These are phyloP conservation scores for Apiosordaria backusii DNA, from an alignment of 495 filamentous ascomycete species.

Conservation along the genomic window DNA sequence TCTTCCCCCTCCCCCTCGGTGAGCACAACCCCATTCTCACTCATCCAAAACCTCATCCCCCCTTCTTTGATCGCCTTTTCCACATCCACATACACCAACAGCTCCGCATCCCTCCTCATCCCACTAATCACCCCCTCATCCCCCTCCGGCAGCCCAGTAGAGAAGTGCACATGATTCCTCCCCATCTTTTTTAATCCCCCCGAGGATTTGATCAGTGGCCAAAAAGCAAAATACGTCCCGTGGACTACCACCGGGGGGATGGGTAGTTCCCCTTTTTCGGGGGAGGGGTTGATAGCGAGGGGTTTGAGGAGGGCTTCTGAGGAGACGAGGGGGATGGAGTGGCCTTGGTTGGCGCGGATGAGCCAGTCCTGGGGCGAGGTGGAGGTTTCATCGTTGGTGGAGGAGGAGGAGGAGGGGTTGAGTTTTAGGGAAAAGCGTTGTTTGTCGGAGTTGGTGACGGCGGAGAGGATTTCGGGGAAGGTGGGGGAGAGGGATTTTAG, in stretches of 20 bases:
- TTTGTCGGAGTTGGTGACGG: constrained; percentile 78
- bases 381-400: constrained; percentile 31
- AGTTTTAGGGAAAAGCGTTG: constrained; percentile 73
- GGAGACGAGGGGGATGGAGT: constrained; percentile 68
- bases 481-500: constrained; percentile 66
- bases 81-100: constrained; percentile 79
- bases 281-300: constrained; percentile 49
- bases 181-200: constrained; percentile 79
- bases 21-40: constrained; percentile 75
- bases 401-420: constrained; percentile 35
- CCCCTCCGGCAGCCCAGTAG: constrained; percentile 57
- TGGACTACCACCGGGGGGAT: constrained; percentile 71
- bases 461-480: constrained; percentile 66
- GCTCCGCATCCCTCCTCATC: constrained; percentile 74
- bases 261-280: constrained; percentile 10
- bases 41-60: constrained; percentile 75
- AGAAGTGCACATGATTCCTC: constrained; percentile 84
- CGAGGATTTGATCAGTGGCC: constrained; percentile 63
- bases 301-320: constrained; percentile 64
- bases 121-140: constrained; percentile 66
- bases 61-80: constrained; percentile 54
- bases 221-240: constrained; percentile 77
- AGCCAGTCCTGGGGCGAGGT: constrained; percentile 64
- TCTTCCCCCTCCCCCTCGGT: constrained; percentile 46
- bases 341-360: constrained; percentile 94